Evolutionary conservation across 2,329 filamentous ascomycete species (phyloP).

Genomic region (Raffaelea deltoideospora): DNA sequence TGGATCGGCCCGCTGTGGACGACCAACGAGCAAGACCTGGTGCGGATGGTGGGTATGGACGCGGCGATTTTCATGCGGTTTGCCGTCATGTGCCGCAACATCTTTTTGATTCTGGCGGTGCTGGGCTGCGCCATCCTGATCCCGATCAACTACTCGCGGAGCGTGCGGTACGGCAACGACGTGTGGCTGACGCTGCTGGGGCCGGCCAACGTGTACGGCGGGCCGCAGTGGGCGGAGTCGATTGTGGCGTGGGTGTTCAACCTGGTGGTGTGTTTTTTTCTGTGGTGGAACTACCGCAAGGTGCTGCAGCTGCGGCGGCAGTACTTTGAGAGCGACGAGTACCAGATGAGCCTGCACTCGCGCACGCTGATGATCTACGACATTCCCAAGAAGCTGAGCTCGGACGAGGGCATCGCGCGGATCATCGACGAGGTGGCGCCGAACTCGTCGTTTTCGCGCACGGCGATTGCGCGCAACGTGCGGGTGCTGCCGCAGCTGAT

Average conservation of each 20-base stretch:
- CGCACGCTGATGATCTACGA: slow-evolving; percentile 64
- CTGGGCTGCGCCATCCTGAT: slow-evolving; percentile 66
- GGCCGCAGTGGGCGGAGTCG: slow-evolving; percentile 43
- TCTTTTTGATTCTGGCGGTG: slow-evolving; percentile 60
- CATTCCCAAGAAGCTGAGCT: slow-evolving; percentile 59
- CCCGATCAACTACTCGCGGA: slow-evolving; percentile 56
- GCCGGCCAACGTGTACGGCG: slow-evolving; percentile 36
- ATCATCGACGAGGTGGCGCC: slow-evolving; percentile 71
- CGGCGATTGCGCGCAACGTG: slow-evolving; percentile 78
- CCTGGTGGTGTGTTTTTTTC: slow-evolving; percentile 58
- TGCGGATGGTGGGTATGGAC: slow-evolving; percentile 79
- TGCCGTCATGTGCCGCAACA: slow-evolving; percentile 78
- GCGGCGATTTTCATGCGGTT: slow-evolving; percentile 84
- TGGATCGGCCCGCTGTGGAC: slow-evolving; percentile 70
- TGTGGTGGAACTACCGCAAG: slow-evolving; percentile 82
- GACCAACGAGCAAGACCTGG: slow-evolving; percentile 61
- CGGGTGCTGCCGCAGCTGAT: slow-evolving; percentile 80
- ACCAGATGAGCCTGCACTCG: slow-evolving; percentile 75
- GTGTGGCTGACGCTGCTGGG: slow-evolving; percentile 45
- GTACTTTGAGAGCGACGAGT: slow-evolving; percentile 78
- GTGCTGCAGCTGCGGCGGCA: slow-evolving; percentile 55
- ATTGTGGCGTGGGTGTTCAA: slow-evolving; percentile 52
- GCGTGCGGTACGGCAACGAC: slow-evolving; percentile 17
- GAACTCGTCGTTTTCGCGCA: slow-evolving; percentile 62
- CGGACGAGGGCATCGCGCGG: slow-evolving; percentile 74